phyloP scores from a whole-genome alignment of 495 filamentous ascomycete genomes.

The Neurospora tetrasperma region DNA sequence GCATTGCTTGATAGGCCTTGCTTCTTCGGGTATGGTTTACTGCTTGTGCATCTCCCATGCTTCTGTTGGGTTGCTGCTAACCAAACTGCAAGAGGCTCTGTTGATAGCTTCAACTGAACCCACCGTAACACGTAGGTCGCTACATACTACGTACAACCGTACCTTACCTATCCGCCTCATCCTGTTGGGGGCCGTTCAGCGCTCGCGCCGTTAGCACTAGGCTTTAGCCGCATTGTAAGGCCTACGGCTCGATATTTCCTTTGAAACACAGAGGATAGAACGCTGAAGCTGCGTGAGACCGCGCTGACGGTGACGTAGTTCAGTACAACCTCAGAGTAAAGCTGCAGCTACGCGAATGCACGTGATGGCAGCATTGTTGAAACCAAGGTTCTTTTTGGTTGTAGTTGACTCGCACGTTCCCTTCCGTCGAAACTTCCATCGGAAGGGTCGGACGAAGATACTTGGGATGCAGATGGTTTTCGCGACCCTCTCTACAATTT shows the following conservation, averaged over 20 bases:
- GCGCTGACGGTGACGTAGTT: background rate
- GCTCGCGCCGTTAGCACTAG: background rate
- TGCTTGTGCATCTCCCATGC: background rate
- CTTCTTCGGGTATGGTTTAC: background rate
- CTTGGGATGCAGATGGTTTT: background rate
- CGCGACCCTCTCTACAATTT: background rate
- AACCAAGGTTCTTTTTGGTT: background rate
- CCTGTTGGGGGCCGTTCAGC: background rate
- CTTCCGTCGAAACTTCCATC: background rate
- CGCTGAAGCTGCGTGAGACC: background rate
- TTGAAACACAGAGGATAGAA: background rate
- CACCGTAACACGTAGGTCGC: background rate
- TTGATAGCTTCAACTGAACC: background rate
- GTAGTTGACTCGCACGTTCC: background rate
- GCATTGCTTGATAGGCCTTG: background rate
- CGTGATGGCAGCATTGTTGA: background rate
- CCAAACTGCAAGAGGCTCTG: background rate
- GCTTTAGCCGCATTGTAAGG: background rate
- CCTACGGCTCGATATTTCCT: background rate
- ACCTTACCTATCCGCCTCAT: background rate
- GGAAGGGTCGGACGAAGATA: background rate
- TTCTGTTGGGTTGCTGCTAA: background rate
- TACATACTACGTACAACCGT: background rate
- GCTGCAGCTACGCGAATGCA: background rate
- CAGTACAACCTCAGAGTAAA: constrained; percentile 1